Evolutionary conservation across 805 yeast species (phyloP).

Genomic region (Wickerhamiella hasegawae): DNA sequence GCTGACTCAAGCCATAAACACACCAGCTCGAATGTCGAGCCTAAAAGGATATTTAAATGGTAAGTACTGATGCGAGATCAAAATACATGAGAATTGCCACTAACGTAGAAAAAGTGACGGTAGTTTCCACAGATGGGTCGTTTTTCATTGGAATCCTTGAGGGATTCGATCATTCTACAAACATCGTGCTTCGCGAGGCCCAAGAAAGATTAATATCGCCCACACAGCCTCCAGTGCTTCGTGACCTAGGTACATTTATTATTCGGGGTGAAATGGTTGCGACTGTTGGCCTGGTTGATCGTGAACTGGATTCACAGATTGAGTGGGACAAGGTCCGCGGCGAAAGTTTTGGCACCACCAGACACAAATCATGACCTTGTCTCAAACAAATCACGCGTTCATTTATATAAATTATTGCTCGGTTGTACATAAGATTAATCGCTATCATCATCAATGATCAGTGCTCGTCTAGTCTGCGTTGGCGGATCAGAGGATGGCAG

Average conservation of each 20-base stretch:
- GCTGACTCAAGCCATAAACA: too few relatives aligned
- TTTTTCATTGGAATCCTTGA: conserved; percentile 20
- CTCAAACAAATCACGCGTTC: neutral
- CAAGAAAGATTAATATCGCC: conserved; percentile 18
- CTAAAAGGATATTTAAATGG: conserved; percentile 15
- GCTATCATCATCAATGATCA: neutral
- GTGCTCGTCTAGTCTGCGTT: too few relatives aligned
- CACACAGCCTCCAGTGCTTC: conserved; percentile 13
- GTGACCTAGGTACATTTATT: conserved; percentile 21
- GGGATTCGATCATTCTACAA: conserved; percentile 24
- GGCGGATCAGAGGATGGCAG: too few relatives aligned
- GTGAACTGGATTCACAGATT: conserved; percentile 17
- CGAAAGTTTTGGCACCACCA: conserved; percentile 6
- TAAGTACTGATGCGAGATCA: conserved; percentile 11
- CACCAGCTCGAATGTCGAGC: neutral
- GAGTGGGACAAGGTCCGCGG: conserved; percentile 22
- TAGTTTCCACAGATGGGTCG: conserved; percentile 24
- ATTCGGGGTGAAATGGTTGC: conserved; percentile 24
- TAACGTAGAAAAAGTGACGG: conserved; percentile 16
- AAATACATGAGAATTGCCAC: too few relatives aligned
- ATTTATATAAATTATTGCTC: neutral
- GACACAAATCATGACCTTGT: neutral
- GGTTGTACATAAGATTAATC: too few relatives aligned
- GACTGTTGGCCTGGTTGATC: conserved; percentile 20
- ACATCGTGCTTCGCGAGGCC: conserved; percentile 19